A percentile compares a stretch with the other conserved stretches of the same genome.
These are phyloP conservation scores for Pythium apleroticum DNA, from an alignment of 352 stramenopile species.

Conservation along the genomic window DNA sequence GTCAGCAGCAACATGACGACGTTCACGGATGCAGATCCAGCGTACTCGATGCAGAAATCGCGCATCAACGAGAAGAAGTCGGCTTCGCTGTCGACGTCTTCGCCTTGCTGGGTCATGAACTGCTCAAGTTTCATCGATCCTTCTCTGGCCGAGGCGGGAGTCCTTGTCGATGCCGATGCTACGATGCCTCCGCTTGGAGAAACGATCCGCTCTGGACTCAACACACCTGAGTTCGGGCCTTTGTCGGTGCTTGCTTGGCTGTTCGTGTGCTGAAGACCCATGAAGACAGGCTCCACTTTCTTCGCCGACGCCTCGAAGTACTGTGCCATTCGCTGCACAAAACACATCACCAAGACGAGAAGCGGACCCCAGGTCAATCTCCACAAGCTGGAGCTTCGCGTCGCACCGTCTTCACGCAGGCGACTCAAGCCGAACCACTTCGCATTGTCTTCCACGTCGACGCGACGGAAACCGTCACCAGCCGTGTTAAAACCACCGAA, in stretches of 20 bases:
- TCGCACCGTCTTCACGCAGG: constrained; percentile 39
- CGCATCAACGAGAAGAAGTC: constrained; percentile 70
- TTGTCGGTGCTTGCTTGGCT: constrained; percentile 13
- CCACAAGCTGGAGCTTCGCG: constrained; percentile 38
- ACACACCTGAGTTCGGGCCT: background rate
- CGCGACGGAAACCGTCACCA: constrained; percentile 10
- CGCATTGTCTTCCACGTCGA: constrained; percentile 17
- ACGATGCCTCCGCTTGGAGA: background rate
- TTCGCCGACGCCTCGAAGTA: constrained; percentile 48
- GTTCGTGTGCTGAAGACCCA: background rate
- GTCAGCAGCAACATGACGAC: constrained; percentile 74
- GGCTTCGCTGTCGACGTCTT: constrained; percentile 33
- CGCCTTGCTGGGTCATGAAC: constrained; percentile 15
- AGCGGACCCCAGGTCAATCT: constrained; percentile 53
- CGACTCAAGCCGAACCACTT: constrained; percentile 40
- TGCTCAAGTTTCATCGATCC: background rate
- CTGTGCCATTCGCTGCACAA: constrained; percentile 65
- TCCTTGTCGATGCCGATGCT: background rate
- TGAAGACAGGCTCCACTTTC: background rate
- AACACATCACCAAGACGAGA: constrained; percentile 72
- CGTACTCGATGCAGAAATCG: constrained; percentile 69
- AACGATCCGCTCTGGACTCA: background rate
- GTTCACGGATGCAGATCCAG: constrained; percentile 75
- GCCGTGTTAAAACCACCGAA: constrained; percentile 21
- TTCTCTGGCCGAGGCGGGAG: background rate